phyloP scores from a whole-genome alignment of 2,329 filamentous ascomycete genomes.

The Penicillium sp. region DNA sequence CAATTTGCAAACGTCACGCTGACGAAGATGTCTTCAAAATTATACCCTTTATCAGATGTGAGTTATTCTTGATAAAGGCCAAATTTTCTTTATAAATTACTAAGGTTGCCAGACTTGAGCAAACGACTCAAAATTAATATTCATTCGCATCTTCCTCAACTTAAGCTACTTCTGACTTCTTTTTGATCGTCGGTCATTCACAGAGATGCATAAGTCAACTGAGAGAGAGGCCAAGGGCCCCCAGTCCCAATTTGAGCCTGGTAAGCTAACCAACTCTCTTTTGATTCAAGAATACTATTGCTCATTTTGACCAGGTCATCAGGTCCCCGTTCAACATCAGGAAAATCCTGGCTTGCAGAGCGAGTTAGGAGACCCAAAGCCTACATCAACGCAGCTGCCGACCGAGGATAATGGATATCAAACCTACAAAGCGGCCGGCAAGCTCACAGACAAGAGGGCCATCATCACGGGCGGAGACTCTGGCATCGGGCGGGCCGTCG shows the following conservation, averaged over 20 bases:
- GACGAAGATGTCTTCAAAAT: background rate
- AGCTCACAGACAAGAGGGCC: constrained; percentile 73
- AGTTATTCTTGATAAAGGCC: background rate
- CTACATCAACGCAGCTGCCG: constrained; percentile 67
- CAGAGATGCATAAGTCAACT: constrained; percentile 23
- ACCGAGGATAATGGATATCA: constrained; percentile 68
- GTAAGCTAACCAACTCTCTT: constrained; percentile 21
- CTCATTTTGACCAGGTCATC: constrained; percentile 45
- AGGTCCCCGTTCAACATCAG: constrained; percentile 57
- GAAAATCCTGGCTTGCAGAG: constrained; percentile 58
- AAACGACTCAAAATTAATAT: background rate
- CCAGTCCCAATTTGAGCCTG: constrained; percentile 38
- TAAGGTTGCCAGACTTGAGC: background rate
- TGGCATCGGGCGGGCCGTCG: constrained; percentile 75
- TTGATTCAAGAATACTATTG: background rate
- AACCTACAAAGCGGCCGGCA: constrained; percentile 73
- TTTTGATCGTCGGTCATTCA: too few relatives aligned
- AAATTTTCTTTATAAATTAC: background rate
- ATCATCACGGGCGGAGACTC: constrained; percentile 83
- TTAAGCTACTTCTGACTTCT: background rate
- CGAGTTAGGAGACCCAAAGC: constrained; percentile 59
- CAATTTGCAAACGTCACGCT: background rate
- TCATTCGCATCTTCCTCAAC: too few relatives aligned
- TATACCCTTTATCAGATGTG: background rate
- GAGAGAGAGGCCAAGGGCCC: constrained; percentile 17